phyloP scores from a whole-genome alignment of 2,329 filamentous ascomycete genomes.

The Monilinia laxa region DNA sequence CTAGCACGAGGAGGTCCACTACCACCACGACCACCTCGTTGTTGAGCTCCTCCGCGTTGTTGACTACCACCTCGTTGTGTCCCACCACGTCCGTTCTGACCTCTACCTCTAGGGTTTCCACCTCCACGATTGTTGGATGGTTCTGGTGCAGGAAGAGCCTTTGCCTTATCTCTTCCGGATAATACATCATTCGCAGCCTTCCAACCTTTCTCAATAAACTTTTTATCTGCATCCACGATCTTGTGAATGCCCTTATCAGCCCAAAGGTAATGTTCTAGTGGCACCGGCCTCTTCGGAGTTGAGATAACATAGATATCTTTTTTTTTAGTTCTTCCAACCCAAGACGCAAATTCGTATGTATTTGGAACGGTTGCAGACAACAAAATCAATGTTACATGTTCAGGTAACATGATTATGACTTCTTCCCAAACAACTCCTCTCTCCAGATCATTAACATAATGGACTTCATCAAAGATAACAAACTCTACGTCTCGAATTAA shows the following conservation, averaged over 20 bases:
- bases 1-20: constrained; percentile 48
- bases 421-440: constrained; percentile 99
- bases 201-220: constrained; percentile 89
- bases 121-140: constrained; percentile 45
- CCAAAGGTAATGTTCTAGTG: constrained; percentile 95
- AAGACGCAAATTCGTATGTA: constrained; percentile 95
- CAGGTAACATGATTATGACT: constrained; percentile 98
- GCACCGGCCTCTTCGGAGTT: constrained; percentile 90
- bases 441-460: constrained; percentile 96
- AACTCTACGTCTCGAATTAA: constrained; percentile 96
- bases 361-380: constrained; percentile 97
- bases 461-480: constrained; percentile 98
- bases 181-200: constrained; percentile 85
- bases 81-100: constrained; percentile 53
- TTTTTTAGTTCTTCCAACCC: constrained; percentile 96
- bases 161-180: constrained; percentile 77
- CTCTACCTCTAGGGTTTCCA: constrained; percentile 54
- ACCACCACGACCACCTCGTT: constrained; percentile 53
- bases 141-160: constrained; percentile 46
- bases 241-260: constrained; percentile 89
- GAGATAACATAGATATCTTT: constrained; percentile 99
- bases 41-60: constrained; percentile 47
- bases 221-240: constrained; percentile 91
- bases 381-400: constrained; percentile 92
- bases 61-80: constrained; percentile 50